These are phyloP conservation scores for Trichomonascaceae sp. DNA, from an alignment of 1,139 yeast species.

Conservation along the genomic window DNA sequence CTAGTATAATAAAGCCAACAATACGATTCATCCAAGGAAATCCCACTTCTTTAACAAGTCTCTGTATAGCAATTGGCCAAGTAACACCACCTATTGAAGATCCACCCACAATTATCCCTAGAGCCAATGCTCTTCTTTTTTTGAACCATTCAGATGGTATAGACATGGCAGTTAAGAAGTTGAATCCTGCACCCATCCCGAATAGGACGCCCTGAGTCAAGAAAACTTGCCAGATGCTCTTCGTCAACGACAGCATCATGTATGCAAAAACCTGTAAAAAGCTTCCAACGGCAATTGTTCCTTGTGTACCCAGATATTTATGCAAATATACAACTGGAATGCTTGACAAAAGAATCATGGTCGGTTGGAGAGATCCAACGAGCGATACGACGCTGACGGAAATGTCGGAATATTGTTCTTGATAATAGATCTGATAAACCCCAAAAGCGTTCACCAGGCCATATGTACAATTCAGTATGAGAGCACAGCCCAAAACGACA, in stretches of 20 bases:
- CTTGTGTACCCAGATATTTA: constrained; percentile 40
- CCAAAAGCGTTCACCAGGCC: constrained; percentile 55
- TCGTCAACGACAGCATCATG: constrained; percentile 47
- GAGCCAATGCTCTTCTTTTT: constrained; percentile 49
- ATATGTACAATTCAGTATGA: constrained; percentile 23
- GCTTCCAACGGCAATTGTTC: constrained; percentile 39
- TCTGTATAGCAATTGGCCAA: constrained; percentile 40
- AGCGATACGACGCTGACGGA: constrained; percentile 39
- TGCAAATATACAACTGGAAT: constrained; percentile 46
- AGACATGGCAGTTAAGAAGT: constrained; percentile 24
- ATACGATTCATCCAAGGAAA: constrained; percentile 47
- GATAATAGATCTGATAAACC: constrained; percentile 51
- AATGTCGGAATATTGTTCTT: constrained; percentile 40
- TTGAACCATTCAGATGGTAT: constrained; percentile 45
- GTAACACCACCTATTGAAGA: constrained; percentile 60
- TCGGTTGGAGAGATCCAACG: constrained; percentile 49
- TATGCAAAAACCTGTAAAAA: constrained; percentile 42
- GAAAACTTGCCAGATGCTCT: constrained; percentile 46
- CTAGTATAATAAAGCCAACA: constrained; percentile 39
- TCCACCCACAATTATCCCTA: constrained; percentile 54
- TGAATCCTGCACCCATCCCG: constrained; percentile 42
- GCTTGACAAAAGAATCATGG: constrained; percentile 40
- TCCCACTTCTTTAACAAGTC: constrained; percentile 39
- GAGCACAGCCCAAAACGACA: constrained; percentile 25
- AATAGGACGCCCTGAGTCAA: constrained; percentile 47